A percentile compares a stretch with the other conserved stretches of the same genome.
Evolutionary conservation across 768 basidiomycete genomes (phyloP).

Genomic region (Dioszegia aurantiaca): DNA sequence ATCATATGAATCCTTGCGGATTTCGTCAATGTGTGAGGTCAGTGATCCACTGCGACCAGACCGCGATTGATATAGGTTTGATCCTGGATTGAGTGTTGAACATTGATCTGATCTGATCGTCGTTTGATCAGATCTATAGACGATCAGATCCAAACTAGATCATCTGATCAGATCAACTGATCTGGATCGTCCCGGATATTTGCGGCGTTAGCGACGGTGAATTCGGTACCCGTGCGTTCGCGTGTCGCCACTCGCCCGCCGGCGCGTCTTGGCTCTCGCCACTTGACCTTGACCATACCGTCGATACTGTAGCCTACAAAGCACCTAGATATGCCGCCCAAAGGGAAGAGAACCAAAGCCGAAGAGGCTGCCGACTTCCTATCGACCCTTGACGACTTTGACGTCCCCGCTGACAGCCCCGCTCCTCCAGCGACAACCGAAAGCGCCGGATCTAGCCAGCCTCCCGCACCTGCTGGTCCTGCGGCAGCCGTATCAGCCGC

Average conservation of each 20-base stretch:
- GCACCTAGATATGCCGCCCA: conserved; percentile 39
- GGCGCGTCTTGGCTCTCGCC: no score
- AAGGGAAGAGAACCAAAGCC: conserved; percentile 48
- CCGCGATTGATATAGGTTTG: no score
- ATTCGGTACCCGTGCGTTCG: not conserved
- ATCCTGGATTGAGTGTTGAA: no score
- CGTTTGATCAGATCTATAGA: no score
- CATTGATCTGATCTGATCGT: no score
- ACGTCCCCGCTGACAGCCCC: conserved; percentile 26
- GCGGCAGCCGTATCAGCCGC: conserved; percentile 12
- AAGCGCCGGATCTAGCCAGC: not conserved
- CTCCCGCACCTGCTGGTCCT: conserved; percentile 11
- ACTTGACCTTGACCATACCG: no score
- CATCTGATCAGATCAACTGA: no score
- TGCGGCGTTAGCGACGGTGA: no score
- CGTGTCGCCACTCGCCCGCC: not conserved
- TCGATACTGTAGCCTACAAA: not conserved
- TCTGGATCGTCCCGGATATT: no score
- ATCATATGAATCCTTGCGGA: not conserved
- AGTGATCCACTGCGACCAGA: no score
- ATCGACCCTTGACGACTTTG: conserved; percentile 84
- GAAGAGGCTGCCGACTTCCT: conserved; percentile 85
- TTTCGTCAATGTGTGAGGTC: no score
- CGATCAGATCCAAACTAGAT: no score
- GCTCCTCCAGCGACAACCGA: conserved; percentile 13